Evolutionary conservation across 2,329 filamentous ascomycete species (phyloP), one percentile per base, ranked within the genome.

Genomic region (Xylariales sp.): DNA sequence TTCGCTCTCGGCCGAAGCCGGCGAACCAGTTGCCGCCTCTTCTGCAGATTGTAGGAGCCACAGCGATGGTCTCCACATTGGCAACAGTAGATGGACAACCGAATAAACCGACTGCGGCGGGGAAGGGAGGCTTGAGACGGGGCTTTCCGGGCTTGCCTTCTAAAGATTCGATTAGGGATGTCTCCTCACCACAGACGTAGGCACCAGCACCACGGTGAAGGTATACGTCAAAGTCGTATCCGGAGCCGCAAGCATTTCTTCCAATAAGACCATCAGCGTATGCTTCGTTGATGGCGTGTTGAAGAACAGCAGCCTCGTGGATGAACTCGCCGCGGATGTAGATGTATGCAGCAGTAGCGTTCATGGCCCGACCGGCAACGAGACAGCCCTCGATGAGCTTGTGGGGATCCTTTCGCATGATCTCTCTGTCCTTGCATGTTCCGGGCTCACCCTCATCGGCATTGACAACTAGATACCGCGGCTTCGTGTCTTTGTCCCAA

Each of bases 341-440:
- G 64, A 98, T 98, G 72, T 98, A 98, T 53, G 93, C 93, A 45
- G 93, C 93, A 35, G 88, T 93, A 61, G 90, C 93, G 72, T 98
- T 98, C 93, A 98, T 98, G 61, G 93, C 90, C 62, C 93, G 86
- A 39, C 93, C 93, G 53, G 93, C 89, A 36, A 98, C 85, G 50
- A 98, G 76, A 68, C 93, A 98, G 63, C 93, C 93, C 72, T 98
- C 93, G 61, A 98, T 76, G 51, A 98, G 86, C 78, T 98, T 98
- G 76, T 98, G 93, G 49, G 93, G 93, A 65, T 98, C 93, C 73
- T 98, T 98, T 70, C 93, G 89, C 93, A 98, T 98, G 55, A 98
- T 98, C 69, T 98, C 93, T 62, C 93, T 85, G 68, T 98, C 93
- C 74, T 98, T 98, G 83, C 93, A 98, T 40, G 93, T 98, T 66